Evolutionary conservation across 2,329 filamentous ascomycete genomes (phyloP), one percentile per base, ranked within the genome.

Genomic region (Mycocentrospora acerina): DNA sequence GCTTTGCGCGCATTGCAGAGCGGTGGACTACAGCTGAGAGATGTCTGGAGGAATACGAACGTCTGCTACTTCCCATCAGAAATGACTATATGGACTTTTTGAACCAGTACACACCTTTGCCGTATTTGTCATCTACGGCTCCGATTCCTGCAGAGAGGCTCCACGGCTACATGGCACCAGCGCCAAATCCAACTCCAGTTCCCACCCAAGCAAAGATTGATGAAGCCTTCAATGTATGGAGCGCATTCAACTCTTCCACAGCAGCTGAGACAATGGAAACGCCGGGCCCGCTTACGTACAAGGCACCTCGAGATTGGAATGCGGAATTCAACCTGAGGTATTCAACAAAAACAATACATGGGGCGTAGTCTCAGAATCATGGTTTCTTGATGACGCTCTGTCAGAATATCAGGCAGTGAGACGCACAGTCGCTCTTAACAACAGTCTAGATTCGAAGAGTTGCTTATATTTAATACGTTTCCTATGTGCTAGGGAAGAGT

Each of bases 31-130:
- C 59, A 7, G 62, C 64, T 7, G 54, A 48, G 17, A 51, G 64
- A 12, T 66, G 61, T 25, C 40, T 60, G 10, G 60, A 66, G 29
- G 62, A 66, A 37, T 67, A 64, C 22, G 54, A 64, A 25, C 52
- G 60, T 34, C 46, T 61, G 7, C 37, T 66, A 7, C 39, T 44
- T 4, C 62, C 59, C 3, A 48, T 61, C 16, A 64, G 59, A 40
- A 59, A 62, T 19, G 62, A 66, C 13, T 67, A 65, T 31, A 28
- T 49, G 7, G 62, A 66, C 7, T 62, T 63, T 29, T 38, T 66
- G 25, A 44, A 51, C 3, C 56, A 59, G n/a, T 62, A 59, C 32
- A 42, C 51, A 22, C 9, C 19, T 22, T 22, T 22, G 19, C 19
- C 9, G 19, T 9, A 5, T 5, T 9, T 22, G 5, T 22, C 19